phyloP scores from a whole-genome alignment of 768 basidiomycete species.

The Jaapia argillacea region DNA sequence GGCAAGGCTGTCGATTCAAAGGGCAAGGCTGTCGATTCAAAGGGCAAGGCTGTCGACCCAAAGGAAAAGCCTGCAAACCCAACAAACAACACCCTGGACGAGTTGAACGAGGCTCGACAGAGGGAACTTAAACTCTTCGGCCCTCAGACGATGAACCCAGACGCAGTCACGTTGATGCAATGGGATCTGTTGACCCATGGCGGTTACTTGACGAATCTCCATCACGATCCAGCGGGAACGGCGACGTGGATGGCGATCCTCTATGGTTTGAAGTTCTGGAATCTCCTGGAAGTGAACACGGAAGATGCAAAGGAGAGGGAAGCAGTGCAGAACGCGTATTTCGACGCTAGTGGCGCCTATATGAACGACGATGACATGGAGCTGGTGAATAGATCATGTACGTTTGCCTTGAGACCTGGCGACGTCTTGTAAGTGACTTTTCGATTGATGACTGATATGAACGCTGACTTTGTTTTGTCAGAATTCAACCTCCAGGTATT shows the following conservation, averaged over 20 bases:
- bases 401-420: neutral
- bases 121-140: too few species aligned
- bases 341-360: too few species aligned
- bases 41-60: neutral
- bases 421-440: neutral
- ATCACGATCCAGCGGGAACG: conserved; percentile 6
- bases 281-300: neutral
- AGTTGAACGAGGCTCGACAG: too few species aligned
- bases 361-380: neutral
- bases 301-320: neutral
- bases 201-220: conserved; percentile 6
- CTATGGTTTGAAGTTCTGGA: conserved; percentile 7
- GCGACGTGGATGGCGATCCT: neutral
- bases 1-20: too few species aligned
- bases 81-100: neutral
- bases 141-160: neutral
- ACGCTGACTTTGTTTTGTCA: neutral
- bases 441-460: neutral
- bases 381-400: neutral
- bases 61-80: neutral
- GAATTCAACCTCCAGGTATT: conserved; percentile 6
- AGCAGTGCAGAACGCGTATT: neutral
- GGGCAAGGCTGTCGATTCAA: too few species aligned
- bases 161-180: neutral
- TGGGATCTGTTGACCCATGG: conserved; percentile 7